phyloP scores from a whole-genome alignment of 176 grass and related monocot species.

The Zea mays region Zm-B73-REFERENCE-NAM-5.0 NC_050103.1:23704501-23705000 shows the following conservation, averaged over 20 bases:
- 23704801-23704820: not conserved
- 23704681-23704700: slow-evolving; percentile 42
- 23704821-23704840: not conserved
- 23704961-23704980: slow-evolving; percentile 29
- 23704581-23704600: slow-evolving; percentile 48
- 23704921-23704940: slow-evolving; percentile 47
- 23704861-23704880: slow-evolving; percentile 62
- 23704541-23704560: slow-evolving; percentile 44
- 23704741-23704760: slow-evolving; percentile 54
- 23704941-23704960: slow-evolving; percentile 55
- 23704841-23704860: slow-evolving; percentile 25
- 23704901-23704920: slow-evolving; percentile 52
- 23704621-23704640: slow-evolving; percentile 34
- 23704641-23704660: slow-evolving; percentile 57
- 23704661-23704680: slow-evolving; percentile 44
- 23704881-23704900: slow-evolving; percentile 69
- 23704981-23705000: slow-evolving; percentile 31
- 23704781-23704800: not conserved
- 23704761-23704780: not conserved
- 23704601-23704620: slow-evolving; percentile 43
- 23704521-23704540: slow-evolving; percentile 35
- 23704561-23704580: slow-evolving; percentile 60
- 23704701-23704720: slow-evolving; percentile 32
- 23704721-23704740: slow-evolving; percentile 37
- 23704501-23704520: slow-evolving; percentile 30